Evolutionary conservation across 2,329 filamentous ascomycete genomes (phyloP), one percentile per base, ranked within the genome.

Genomic region (Truncatella angustata): DNA sequence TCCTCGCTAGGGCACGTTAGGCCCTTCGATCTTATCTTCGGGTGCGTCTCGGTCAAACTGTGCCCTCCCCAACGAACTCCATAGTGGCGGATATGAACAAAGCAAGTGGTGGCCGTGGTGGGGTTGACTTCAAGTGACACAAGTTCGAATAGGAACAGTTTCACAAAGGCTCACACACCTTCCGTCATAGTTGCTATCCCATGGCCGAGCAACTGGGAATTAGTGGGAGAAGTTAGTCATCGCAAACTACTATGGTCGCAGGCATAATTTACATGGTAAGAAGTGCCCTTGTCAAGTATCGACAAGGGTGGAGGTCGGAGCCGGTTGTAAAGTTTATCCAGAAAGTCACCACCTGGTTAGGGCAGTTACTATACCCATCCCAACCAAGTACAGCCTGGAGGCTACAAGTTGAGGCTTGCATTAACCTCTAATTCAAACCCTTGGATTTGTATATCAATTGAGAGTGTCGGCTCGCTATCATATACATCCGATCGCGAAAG

Each of bases 71-170:
- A 12, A 44, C 40, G 40, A 18, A 24, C 40, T 26, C 40, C 40
- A 44, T 44, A 14, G 40, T 30, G 40, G 40, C 40, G 40, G 40
- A 44, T 44, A 44, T 44, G 28, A 44, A 23, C 40, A 26, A 12
- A 12, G 20, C 40, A 24, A 26, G 40, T 21, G 37, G 37, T 21
- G 16, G 14, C 12, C 16, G 18, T 9, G 10, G 9, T 10, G 14
- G 12, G 24, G 32, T 35, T 12, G 32, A 35, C 32, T 21, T 14
- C 21, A 11, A 20, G 21, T 40, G 37, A 11, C 18, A 21, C 21
- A 44, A 24, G 21, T 44, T 16, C 14, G 20, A 28, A 21, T 18
- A 40, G 37, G n/a, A 18, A 5, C n/a, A 21, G 37, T 44, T 23
- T 24, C 40, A 44, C 24, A 23, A 44, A n/a, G 28, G 24, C n/a